Conservation (phyloP, 2,329 filamentous ascomycete species). For the Tricladium varicosporioides region DNA sequence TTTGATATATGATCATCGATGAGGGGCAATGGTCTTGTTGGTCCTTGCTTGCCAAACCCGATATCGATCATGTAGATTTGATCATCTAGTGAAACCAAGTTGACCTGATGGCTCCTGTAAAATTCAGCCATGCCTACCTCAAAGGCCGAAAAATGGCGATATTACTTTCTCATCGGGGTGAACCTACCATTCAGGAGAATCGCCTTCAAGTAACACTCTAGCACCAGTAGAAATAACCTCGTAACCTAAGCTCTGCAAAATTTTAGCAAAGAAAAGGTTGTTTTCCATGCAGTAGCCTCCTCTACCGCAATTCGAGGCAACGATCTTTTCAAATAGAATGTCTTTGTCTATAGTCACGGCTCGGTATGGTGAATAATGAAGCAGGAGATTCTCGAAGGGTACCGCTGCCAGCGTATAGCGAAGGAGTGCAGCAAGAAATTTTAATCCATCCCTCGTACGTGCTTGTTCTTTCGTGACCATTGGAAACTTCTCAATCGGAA, state of each 20-base stretch:
- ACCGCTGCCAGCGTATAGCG: slow-evolving; percentile 14
- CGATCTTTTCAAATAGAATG: slow-evolving; percentile 41
- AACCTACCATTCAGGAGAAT: slow-evolving; percentile 47
- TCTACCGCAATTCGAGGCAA: slow-evolving; percentile 39
- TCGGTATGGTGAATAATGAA: slow-evolving; percentile 17
- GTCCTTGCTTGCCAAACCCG: slow-evolving; percentile 39
- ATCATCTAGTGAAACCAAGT: slow-evolving; percentile 53
- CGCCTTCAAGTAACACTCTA: slow-evolving; percentile 35
- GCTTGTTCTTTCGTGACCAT: not conserved
- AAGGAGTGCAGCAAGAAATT: slow-evolving; percentile 11
- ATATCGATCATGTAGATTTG: slow-evolving; percentile 54
- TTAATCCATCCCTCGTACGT: not conserved
- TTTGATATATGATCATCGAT: slow-evolving; percentile 33
- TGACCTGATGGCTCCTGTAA: slow-evolving; percentile 54
- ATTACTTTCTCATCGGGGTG: too few species aligned
- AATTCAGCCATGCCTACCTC: not conserved
- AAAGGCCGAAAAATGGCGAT: not conserved
- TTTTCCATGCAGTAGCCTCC: slow-evolving; percentile 62
- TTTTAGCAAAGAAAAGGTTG: slow-evolving; percentile 49
- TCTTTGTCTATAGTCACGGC: slow-evolving; percentile 13
- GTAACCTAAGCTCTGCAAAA: slow-evolving; percentile 49
- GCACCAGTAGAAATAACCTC: slow-evolving; percentile 54
- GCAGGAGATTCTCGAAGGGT: slow-evolving; percentile 18
- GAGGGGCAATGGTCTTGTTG: slow-evolving; percentile 55
- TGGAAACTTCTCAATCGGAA: not conserved